Conservation (phyloP, 2,329 filamentous ascomycete species). For the Alternaria ventricosa region DNA sequence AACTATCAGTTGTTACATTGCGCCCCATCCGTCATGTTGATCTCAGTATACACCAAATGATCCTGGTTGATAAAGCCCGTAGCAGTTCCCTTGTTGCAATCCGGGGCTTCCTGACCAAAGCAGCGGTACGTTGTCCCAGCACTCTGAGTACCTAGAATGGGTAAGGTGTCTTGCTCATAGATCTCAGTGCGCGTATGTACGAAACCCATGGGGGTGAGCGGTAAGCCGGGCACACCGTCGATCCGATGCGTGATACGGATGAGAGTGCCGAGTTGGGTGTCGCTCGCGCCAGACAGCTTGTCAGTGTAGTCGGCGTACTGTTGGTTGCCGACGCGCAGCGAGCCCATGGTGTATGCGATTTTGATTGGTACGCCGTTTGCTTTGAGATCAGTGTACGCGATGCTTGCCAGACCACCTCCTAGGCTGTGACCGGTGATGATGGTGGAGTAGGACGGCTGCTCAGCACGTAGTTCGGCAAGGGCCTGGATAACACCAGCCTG, state of each 20-base stretch:
- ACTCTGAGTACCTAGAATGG: slow-evolving; percentile 5
- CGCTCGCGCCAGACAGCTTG: slow-evolving; percentile 49
- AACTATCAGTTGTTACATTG: slow-evolving; percentile 1
- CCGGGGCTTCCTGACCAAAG: slow-evolving; percentile 21
- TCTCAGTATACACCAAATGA: slow-evolving; percentile 18
- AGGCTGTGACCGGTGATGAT: slow-evolving; percentile 70
- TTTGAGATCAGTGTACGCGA: slow-evolving; percentile 51
- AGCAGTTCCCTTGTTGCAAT: slow-evolving; percentile 15
- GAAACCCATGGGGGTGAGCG: slow-evolving; percentile 65
- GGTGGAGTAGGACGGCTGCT: slow-evolving; percentile 60
- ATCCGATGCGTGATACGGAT: slow-evolving; percentile 70
- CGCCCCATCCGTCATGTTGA: slow-evolving; percentile 13
- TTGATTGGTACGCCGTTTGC: slow-evolving; percentile 6
- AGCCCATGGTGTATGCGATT: slow-evolving; percentile 50
- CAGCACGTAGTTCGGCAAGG: slow-evolving; percentile 51
- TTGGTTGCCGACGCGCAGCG: slow-evolving; percentile 68
- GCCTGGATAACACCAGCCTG: slow-evolving; percentile 48
- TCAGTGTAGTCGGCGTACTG: slow-evolving; percentile 57
- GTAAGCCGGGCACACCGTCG: slow-evolving; percentile 72
- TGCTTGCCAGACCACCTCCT: slow-evolving; percentile 67
- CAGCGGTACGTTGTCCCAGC: slow-evolving; percentile 17
- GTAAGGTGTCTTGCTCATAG: slow-evolving; percentile 43
- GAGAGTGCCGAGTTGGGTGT: slow-evolving; percentile 58
- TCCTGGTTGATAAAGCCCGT: slow-evolving; percentile 18
- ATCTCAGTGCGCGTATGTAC: slow-evolving; percentile 72